Evolutionary conservation across 2,329 filamentous ascomycete species (phyloP).

Genomic region (Colletotrichum sp.): DNA sequence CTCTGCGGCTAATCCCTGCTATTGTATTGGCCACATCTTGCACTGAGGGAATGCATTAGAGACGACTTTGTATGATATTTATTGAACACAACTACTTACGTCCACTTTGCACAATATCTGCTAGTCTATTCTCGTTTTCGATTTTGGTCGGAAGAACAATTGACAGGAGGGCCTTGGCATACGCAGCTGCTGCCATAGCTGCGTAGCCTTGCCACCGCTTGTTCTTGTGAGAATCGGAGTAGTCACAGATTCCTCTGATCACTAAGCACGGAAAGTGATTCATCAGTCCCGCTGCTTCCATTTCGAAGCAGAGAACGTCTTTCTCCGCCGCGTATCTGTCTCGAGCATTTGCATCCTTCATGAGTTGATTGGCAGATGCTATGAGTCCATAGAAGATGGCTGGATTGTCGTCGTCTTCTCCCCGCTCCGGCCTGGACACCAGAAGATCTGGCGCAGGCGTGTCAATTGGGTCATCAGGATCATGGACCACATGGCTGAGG

Average conservation of each 20-base stretch:
- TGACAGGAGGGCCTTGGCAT: conserved; percentile 16
- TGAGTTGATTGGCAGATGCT: conserved; percentile 38
- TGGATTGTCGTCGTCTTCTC: not conserved
- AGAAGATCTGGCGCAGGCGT: not conserved
- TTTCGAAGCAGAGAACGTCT: conserved; percentile 29
- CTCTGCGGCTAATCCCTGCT: too few relatives aligned
- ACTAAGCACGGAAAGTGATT: conserved; percentile 35
- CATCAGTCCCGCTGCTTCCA: conserved; percentile 4
- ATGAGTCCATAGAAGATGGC: conserved; percentile 28
- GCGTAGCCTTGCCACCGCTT: conserved; percentile 41
- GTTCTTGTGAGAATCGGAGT: conserved; percentile 43
- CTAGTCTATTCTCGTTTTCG: conserved; percentile 13
- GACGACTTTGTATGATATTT: too few relatives aligned
- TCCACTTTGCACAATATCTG: not conserved
- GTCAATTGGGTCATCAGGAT: not conserved
- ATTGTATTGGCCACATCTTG: too few relatives aligned
- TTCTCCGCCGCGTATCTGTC: conserved; percentile 28
- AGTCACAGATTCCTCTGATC: conserved; percentile 46
- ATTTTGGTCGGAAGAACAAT: conserved; percentile 18
- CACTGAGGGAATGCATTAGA: not conserved
- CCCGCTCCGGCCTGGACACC: not conserved
- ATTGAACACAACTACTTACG: not conserved
- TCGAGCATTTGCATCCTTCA: conserved; percentile 36
- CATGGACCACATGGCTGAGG: not conserved
- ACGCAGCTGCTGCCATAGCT: conserved; percentile 35